These are phyloP conservation scores for Sanghuangporus baumii DNA, from an alignment of 1,284 basidiomycete genomes.

Conservation along the genomic window DNA sequence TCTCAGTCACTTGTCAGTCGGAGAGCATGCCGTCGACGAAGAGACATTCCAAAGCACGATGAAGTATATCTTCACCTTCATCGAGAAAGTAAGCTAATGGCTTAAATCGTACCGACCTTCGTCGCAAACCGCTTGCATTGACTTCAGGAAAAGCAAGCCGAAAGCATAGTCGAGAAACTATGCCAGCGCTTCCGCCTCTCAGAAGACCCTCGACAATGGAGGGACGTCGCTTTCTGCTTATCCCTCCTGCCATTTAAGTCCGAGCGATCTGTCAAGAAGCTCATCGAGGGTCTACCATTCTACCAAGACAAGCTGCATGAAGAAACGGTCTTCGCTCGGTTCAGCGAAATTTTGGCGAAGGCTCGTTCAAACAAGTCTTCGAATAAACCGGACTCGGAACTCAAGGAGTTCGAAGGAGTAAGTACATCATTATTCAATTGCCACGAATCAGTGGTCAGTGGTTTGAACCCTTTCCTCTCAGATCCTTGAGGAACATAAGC, in stretches of 20 bases:
- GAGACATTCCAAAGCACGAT: conserved; percentile 90
- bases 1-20: conserved; percentile 90
- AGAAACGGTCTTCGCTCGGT: conserved; percentile 74
- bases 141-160: conserved; percentile 87
- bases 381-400: conserved; percentile 83
- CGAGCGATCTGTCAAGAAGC: conserved; percentile 92
- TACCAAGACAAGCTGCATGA: conserved; percentile 98
- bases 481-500: conserved; percentile 79
- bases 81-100: conserved; percentile 76
- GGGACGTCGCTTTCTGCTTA: conserved; percentile 95
- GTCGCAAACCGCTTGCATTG: neutral
- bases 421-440: conserved; percentile 20
- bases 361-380: conserved; percentile 82
- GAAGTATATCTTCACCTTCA: conserved; percentile 94
- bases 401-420: conserved; percentile 85
- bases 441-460: conserved; percentile 18
- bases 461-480: conserved; percentile 27
- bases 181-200: conserved; percentile 91
- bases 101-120: neutral
- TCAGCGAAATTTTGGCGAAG: conserved; percentile 85
- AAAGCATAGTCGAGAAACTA: conserved; percentile 90
- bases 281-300: conserved; percentile 86
- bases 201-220: conserved; percentile 91
- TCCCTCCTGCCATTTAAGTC: conserved; percentile 95
- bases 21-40: conserved; percentile 92